phyloP scores from a whole-genome alignment of 495 filamentous ascomycete genomes.

The Podospora didyma region DNA sequence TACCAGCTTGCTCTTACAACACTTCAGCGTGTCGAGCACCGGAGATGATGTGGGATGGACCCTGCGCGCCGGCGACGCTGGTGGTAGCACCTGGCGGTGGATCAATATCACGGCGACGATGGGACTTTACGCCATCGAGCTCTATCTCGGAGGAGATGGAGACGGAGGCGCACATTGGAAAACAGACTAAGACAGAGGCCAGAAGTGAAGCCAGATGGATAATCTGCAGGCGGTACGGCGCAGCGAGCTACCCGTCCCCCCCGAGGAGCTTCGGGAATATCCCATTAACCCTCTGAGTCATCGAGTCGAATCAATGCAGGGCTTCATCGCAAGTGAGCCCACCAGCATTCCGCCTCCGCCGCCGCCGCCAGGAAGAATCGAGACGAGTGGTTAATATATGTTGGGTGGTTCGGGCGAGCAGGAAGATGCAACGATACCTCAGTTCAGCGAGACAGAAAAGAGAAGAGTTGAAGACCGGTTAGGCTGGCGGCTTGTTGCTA shows the following conservation, averaged over 20 bases:
- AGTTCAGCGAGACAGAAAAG: too few relatives aligned
- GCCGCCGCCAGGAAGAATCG: too few relatives aligned
- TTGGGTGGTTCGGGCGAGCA: too few relatives aligned
- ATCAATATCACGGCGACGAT: constrained; percentile 85
- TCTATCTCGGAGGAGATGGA: constrained; percentile 76
- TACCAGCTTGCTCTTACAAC: constrained; percentile 93
- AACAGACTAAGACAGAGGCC: constrained; percentile 54
- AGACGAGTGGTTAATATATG: too few relatives aligned
- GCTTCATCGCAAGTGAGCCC: too few relatives aligned
- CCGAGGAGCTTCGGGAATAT: too few relatives aligned
- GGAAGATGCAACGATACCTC: too few relatives aligned
- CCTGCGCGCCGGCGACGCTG: constrained; percentile 67
- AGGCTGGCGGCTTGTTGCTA: too few relatives aligned
- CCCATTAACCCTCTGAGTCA: too few relatives aligned
- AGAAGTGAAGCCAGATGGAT: not conserved
- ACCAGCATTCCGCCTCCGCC: too few relatives aligned
- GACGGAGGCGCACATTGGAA: constrained; percentile 83
- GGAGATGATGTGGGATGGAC: constrained; percentile 78
- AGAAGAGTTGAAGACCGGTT: too few relatives aligned
- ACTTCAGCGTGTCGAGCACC: constrained; percentile 70
- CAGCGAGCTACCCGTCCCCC: not conserved
- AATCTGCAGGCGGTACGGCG: not conserved
- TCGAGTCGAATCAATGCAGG: too few relatives aligned
- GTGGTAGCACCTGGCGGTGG: constrained; percentile 88
- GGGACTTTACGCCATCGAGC: constrained; percentile 81